These are phyloP conservation scores for Fusarium sororula DNA, from an alignment of 2,329 filamentous ascomycete genomes.

Conservation along the genomic window DNA sequence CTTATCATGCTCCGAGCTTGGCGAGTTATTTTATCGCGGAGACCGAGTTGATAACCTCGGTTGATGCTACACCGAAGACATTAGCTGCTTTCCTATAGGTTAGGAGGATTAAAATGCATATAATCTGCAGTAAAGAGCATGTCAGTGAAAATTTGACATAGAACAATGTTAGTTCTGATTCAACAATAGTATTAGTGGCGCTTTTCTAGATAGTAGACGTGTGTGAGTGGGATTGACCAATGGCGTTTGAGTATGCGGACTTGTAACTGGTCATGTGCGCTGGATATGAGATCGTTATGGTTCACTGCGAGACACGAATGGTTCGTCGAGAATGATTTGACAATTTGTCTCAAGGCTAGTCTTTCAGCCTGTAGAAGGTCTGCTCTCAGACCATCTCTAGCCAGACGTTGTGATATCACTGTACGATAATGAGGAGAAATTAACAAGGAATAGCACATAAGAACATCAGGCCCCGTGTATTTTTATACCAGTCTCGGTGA, in stretches of 20 bases:
- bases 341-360: background rate
- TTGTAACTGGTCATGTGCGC: background rate
- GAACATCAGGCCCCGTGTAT: no score
- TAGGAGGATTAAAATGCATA: background rate
- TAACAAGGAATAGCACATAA: background rate
- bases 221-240: background rate
- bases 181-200: background rate
- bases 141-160: background rate
- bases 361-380: accelerated
- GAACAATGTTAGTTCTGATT: background rate
- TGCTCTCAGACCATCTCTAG: accelerated
- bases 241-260: background rate
- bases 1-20: background rate
- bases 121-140: background rate
- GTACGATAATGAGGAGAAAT: background rate
- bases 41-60: conserved; percentile 21
- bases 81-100: background rate
- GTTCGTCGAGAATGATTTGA: accelerated
- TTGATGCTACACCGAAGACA: conserved; percentile 13
- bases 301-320: accelerated
- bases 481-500: accelerated
- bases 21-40: background rate
- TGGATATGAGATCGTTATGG: background rate
- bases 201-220: background rate
- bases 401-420: background rate